These are phyloP conservation scores for Cystobasidiaceae sp. DNA, from an alignment of 1,284 basidiomycete genomes.

Conservation along the genomic window DNA sequence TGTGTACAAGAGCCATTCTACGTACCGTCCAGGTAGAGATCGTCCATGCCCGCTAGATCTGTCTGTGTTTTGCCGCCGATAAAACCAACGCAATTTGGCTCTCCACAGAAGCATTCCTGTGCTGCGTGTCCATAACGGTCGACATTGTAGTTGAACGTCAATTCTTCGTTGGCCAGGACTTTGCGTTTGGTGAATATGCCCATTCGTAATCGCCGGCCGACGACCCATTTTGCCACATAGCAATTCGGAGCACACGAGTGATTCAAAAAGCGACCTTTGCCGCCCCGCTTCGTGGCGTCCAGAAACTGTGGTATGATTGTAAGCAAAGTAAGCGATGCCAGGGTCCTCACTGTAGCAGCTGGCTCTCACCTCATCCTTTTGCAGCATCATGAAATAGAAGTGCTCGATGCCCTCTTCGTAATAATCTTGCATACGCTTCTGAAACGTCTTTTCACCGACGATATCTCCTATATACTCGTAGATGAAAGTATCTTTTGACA, in stretches of 20 bases:
- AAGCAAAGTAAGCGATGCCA: not conserved
- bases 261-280: slow-evolving; percentile 94
- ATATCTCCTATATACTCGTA: slow-evolving; percentile 99
- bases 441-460: slow-evolving; percentile 77
- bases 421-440: slow-evolving; percentile 90
- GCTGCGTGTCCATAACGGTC: slow-evolving; percentile 98
- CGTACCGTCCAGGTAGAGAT: slow-evolving; percentile 86
- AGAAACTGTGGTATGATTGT: slow-evolving; percentile 62
- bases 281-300: slow-evolving; percentile 95
- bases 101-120: slow-evolving; percentile 92
- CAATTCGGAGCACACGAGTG: slow-evolving; percentile 98
- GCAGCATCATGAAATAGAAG: slow-evolving; percentile 99
- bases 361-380: slow-evolving; percentile 79
- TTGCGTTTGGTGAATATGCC: slow-evolving; percentile 90
- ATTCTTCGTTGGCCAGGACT: slow-evolving; percentile 78
- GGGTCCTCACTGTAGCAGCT: not conserved
- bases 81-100: slow-evolving; percentile 89
- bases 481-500: slow-evolving; percentile 80
- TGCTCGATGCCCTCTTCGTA: slow-evolving; percentile 87
- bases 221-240: slow-evolving; percentile 98
- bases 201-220: slow-evolving; percentile 88
- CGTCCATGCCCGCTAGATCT: slow-evolving; percentile 86
- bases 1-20: not conserved
- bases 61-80: slow-evolving; percentile 99
- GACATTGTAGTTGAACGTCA: slow-evolving; percentile 99